These are phyloP conservation scores for Fistulifera solaris DNA, from an alignment of 108 stramenopile species.

Conservation along the genomic window DNA sequence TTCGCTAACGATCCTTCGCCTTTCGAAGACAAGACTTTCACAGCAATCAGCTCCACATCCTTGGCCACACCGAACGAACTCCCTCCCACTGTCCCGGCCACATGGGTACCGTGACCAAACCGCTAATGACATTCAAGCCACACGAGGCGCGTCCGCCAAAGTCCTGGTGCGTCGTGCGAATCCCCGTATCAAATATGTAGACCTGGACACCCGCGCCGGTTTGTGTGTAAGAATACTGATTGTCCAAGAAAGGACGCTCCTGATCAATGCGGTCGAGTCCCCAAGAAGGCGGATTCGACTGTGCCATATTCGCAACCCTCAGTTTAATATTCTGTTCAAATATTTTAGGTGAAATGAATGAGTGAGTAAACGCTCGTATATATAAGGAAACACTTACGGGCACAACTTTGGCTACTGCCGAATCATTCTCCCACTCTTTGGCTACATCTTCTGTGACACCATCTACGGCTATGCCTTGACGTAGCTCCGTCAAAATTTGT, in stretches of 20 bases:
- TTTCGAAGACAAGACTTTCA: constrained; percentile 4
- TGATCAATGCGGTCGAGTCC: neutral
- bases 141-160: neutral
- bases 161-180: neutral
- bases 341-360: no score
- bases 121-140: neutral
- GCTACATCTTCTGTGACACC: no score
- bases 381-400: no score
- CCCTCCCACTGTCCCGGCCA: constrained; percentile 39
- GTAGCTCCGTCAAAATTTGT: no score
- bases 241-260: neutral
- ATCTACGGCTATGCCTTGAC: no score
- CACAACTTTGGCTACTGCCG: no score
- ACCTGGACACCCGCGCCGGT: constrained; percentile 2
- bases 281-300: no score
- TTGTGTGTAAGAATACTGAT: neutral
- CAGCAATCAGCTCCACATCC: constrained; percentile 21
- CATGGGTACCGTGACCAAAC: constrained; percentile 35
- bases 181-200: constrained; percentile 5
- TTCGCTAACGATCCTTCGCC: constrained; percentile 1
- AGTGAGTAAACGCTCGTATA: no score
- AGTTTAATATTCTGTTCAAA: no score
- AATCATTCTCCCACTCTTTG: no score
- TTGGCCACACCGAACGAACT: neutral
- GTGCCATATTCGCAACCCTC: no score